A percentile compares a stretch with the other conserved stretches of the same genome.
Conservation (phyloP, 1,284 basidiomycete genomes). For the Athelia sp. region DNA sequence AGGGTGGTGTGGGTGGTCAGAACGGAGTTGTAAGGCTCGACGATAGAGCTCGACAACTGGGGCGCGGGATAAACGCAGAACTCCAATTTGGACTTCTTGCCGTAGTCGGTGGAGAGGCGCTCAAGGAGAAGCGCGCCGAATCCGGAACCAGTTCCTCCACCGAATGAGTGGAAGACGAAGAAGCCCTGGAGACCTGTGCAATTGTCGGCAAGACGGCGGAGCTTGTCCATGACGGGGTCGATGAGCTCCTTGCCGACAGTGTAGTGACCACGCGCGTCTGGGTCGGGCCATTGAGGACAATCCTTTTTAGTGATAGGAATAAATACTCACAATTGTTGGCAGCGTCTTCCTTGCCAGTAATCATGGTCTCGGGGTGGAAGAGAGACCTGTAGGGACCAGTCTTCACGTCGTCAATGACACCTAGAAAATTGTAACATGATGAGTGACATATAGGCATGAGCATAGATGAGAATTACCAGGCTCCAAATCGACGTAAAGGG, state of each 20-base stretch:
- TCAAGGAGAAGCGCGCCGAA: conserved; percentile 98
- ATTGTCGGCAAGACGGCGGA: conserved; percentile 96
- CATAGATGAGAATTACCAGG: conserved; percentile 46
- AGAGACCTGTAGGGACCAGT: conserved; percentile 91
- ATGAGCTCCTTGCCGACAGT: conserved; percentile 96
- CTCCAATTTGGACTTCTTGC: conserved; percentile 99
- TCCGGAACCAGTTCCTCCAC: conserved; percentile 98
- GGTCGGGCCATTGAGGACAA: conserved; percentile 9
- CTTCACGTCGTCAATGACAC: conserved; percentile 92
- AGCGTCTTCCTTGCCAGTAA: conserved; percentile 99
- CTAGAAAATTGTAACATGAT: no score
- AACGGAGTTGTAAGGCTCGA: conserved; percentile 99
- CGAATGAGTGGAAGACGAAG: conserved; percentile 99
- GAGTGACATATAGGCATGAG: no score
- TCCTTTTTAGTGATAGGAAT: conserved; percentile 11
- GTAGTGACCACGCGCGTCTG: conserved; percentile 97
- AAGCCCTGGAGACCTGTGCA: conserved; percentile 98
- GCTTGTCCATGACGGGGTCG: conserved; percentile 90
- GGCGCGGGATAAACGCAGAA: conserved; percentile 98
- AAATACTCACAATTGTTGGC: conserved; percentile 90
- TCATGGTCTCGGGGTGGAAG: conserved; percentile 99
- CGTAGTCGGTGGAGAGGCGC: conserved; percentile 94
- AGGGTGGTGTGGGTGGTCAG: conserved; percentile 98
- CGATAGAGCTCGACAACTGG: conserved; percentile 92
- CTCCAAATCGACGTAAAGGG: conserved; percentile 96